Base-by-base conservation (phyloP, 164 flowering plant genomes). In the Pachysandra terminalis region DNA sequence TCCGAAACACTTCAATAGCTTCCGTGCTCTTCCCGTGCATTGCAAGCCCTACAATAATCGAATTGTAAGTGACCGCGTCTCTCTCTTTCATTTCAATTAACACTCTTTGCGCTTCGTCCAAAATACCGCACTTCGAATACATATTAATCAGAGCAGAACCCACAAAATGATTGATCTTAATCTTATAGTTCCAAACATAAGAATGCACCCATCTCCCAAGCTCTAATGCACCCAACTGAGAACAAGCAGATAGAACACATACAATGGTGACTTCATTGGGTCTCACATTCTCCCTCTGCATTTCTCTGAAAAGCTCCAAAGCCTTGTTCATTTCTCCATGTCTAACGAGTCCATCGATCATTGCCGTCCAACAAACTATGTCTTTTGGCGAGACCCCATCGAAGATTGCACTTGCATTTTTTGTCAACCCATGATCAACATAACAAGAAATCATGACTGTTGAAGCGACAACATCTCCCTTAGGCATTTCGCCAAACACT, bases 41-140 rank as follows among this genome's bases (percentile, higher is more conserved):
- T 0, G 83, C 78, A 40, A 76, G 66, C 51, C 82, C 85, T 17
- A 61, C 56, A 67, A 81, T 79, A 71, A 84, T 77, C 5, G 81
- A 63, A 68, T 84, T 84, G 53, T 76, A 84, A 9, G 77, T 60
- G 15, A 66, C 48, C 5, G 78, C 69, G 59, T 80, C 79, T 25
- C 68, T 74, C 15, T 74, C 74, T 40, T 45, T 51, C 68, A 73
- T 74, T 45, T 56, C 64, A 23, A 19, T 24, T 62, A 81, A 83
- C 35, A 81, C 71, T 23, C 3, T 19, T 23, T 27, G 16, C 0
- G 87, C 83, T 53, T 74, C 71, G 9, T 78, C 81, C 23, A 84
- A 71, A 22, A 78, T 80, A 2, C 87, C 87, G 71, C 83, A 84
- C 70, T 68, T 80, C 0, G 78, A 64, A 67, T 81, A 84, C 87